Percentiles rank a stretch among this genome's conserved stretches.
These are phyloP conservation scores for Akebia trifoliata DNA, from an alignment of 164 flowering plant genomes.

Conservation along the genomic window DNA sequence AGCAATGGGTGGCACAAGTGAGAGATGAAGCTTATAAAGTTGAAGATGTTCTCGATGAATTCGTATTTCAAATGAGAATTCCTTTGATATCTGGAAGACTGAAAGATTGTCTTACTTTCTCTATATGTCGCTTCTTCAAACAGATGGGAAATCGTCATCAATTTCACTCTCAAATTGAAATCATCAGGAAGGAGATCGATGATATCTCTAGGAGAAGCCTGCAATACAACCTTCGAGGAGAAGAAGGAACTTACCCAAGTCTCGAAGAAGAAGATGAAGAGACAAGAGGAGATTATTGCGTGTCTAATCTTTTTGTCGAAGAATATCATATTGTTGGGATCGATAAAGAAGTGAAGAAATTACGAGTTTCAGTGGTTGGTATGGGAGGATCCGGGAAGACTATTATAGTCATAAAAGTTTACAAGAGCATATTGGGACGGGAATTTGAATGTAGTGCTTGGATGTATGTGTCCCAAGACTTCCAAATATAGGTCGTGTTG, in stretches of 20 bases:
- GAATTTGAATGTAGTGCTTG: no score
- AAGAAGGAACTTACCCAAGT: not conserved
- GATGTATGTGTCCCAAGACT: no score
- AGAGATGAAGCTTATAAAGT: not conserved
- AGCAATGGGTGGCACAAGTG: no score
- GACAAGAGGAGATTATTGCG: not conserved
- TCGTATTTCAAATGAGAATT: not conserved
- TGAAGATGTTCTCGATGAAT: not conserved
- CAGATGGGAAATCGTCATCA: no score
- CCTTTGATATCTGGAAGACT: not conserved
- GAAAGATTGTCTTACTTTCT: not conserved
- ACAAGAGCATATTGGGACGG: no score
- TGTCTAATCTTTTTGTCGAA: not conserved
- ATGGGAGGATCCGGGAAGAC: no score
- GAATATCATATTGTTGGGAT: no score
- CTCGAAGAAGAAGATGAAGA: not conserved
- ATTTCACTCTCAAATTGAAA: no score
- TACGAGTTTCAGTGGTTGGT: no score
- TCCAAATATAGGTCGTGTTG: no score
- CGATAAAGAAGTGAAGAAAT: not conserved
- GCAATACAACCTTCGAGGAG: not conserved
- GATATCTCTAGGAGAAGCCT: not conserved
- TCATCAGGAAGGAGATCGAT: not conserved
- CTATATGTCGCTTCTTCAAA: no score
- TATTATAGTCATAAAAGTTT: no score